Base-by-base conservation (phyloP, 2,329 filamentous ascomycete species). In the Camptophora hylomeconis region DNA sequence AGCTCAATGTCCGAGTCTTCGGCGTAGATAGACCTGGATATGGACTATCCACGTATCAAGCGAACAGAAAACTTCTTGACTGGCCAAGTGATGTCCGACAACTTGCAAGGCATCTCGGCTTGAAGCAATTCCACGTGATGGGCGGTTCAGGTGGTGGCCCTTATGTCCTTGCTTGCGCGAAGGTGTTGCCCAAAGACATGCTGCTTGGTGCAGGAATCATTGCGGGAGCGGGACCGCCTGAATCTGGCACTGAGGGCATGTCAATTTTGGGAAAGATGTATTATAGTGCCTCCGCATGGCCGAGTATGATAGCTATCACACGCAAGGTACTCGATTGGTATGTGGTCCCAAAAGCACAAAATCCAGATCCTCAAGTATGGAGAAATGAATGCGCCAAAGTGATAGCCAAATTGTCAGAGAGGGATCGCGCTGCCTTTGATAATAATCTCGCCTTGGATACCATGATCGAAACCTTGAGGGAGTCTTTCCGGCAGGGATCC, bases 51-150 rank as follows among this genome's bases (percentile, higher is more conserved):
- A 56, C 50, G 1, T 50, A 51, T 26, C 49, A 60, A 23, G 43
- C 48, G 0, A 38, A 48, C 17, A 51, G 56, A 5, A 45, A 40
- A 3, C 46, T 62, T 3, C 42, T 55, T n/a, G 54, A 61, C 42
- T 60, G 53, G 50, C 53, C 61, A 2, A 32, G 46, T 9, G 61
- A 67, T 31, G 41, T 65, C 5, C 36, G 52, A 8, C 45, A 45
- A 2, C 48, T 67, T 5, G 51, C 53, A 3, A 38, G 52, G 3
- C 48, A 60, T 31, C 47, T 65, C 8, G 45, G 51, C 3, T 32
- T 64, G 10, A 29, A 45, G 5, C 36, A 46, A 3, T 67, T 60
- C 42, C 50, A 53, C n/a, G 45, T 66, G n/a, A 34, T 66, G 5
- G 61, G 60, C 11, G 17, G 18, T 3, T 30, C 31, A 4, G 17